A percentile compares a stretch with the other conserved stretches of the same genome.
Evolutionary conservation across 2,329 filamentous ascomycete genomes (phyloP).

Genomic region (Aureobasidium sp.): DNA sequence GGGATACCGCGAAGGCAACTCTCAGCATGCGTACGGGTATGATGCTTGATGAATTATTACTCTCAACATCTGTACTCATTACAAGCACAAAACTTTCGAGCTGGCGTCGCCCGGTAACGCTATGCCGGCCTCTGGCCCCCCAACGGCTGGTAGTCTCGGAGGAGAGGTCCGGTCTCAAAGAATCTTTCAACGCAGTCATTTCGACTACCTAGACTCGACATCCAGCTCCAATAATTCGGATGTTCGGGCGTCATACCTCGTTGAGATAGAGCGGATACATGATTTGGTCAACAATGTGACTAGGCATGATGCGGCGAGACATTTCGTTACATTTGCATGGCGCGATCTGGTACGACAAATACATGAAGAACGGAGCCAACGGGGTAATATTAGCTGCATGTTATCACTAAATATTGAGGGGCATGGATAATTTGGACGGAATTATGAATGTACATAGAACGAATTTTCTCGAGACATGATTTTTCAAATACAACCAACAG

Average conservation of each 20-base stretch:
- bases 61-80: background rate
- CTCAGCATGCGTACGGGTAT: conserved; percentile 10
- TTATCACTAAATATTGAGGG: too few species aligned
- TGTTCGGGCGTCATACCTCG: background rate
- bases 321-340: background rate
- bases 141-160: background rate
- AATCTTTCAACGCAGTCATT: background rate
- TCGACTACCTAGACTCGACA: background rate
- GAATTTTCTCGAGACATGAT: background rate
- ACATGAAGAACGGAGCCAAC: background rate
- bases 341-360: background rate
- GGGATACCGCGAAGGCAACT: conserved; percentile 2
- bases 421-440: background rate
- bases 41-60: background rate
- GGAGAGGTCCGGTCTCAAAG: background rate
- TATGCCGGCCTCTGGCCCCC: background rate
- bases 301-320: background rate
- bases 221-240: background rate
- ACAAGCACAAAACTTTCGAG: background rate
- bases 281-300: background rate
- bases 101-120: background rate
- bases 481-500: background rate
- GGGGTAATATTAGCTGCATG: background rate
- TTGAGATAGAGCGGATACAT: too few species aligned
- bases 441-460: background rate